Evolutionary conservation across 1,284 basidiomycete species (phyloP), one percentile per base, ranked within the genome.

Genomic region (Baeospora myosura): DNA sequence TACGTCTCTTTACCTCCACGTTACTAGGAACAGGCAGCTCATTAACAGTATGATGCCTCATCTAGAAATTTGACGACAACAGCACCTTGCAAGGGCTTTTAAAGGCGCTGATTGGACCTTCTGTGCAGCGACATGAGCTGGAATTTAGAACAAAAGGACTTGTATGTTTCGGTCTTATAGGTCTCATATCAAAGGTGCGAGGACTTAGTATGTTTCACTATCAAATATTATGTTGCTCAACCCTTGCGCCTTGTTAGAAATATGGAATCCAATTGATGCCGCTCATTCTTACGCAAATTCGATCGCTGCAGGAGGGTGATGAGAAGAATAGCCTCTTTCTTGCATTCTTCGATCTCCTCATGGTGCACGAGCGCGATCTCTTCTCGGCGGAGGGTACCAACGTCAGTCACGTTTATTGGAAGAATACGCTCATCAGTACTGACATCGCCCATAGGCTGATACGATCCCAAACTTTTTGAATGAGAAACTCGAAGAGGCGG

Each of bases 261-360:
- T 55, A 91, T 95, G 80, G 95, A 95, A 0, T 60, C 90, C 38
- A 84, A 82, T 50, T 94, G 92, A 1, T 93, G 98, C 65, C 85
- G 42, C 73, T 98, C 0, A 95, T 98, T 65, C 67, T 96, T 5
- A 78, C 81, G 38, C 93, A 97, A 62, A 76, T 92, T 0, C 81
- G 88, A 52, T 71, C 74, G 16, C 81, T 87, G 0, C 83, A 88
- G 0, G 83, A 84, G 43, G 74, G 81, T 18, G n/a, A n/a, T n/a
- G n/a, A n/a, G n/a, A n/a, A n/a, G n/a, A n/a, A n/a, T n/a, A n/a
- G n/a, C n/a, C n/a, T n/a, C n/a, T n/a, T n/a, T 93, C 2, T 67
- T 96, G 11, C 85, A 94, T 55, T 97, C 14, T 94, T 97, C 57
- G 95, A 98, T 60, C 65, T 97, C 44, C 64, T 98, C 49, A 84